phyloP scores from a whole-genome alignment of 345 rosid species.

The Turnera subulata region DNA sequence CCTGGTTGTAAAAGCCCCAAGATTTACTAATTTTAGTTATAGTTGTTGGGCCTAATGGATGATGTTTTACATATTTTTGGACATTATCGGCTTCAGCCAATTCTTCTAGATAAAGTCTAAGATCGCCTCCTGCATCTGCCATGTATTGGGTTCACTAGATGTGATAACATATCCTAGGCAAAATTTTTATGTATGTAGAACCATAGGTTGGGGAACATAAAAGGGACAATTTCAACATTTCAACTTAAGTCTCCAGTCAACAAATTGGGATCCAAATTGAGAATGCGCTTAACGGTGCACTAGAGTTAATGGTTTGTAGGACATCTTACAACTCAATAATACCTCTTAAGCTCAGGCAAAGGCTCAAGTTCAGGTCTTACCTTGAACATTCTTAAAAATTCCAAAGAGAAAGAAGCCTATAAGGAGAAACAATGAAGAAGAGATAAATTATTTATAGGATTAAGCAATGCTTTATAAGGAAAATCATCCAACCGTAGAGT shows the following conservation, averaged over 20 bases:
- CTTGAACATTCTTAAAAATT: too few species aligned
- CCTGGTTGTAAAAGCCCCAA: slow-evolving; percentile 58
- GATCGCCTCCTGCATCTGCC: slow-evolving; percentile 65
- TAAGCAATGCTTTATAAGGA: slow-evolving; percentile 91
- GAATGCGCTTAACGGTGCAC: background rate
- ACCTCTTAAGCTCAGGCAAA: too few species aligned
- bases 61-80: slow-evolving; percentile 49
- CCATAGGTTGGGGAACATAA: too few species aligned
- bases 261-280: too few species aligned
- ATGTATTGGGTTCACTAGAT: slow-evolving; percentile 5
- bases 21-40: slow-evolving; percentile 43
- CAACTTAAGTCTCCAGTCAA: too few species aligned
- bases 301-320: background rate
- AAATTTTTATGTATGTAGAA: too few species aligned
- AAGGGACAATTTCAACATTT: too few species aligned
- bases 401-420: background rate
- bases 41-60: slow-evolving; percentile 71
- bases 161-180: too few species aligned
- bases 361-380: too few species aligned
- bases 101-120: slow-evolving; percentile 59
- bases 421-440: background rate
- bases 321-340: background rate
- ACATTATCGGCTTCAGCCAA: slow-evolving; percentile 50
- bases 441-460: slow-evolving; percentile 69
- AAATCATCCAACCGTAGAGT: slow-evolving; percentile 83